Conservation (phyloP, 371 early-diverging fungal genomes). For the Cokeromyces recurvatus region DNA sequence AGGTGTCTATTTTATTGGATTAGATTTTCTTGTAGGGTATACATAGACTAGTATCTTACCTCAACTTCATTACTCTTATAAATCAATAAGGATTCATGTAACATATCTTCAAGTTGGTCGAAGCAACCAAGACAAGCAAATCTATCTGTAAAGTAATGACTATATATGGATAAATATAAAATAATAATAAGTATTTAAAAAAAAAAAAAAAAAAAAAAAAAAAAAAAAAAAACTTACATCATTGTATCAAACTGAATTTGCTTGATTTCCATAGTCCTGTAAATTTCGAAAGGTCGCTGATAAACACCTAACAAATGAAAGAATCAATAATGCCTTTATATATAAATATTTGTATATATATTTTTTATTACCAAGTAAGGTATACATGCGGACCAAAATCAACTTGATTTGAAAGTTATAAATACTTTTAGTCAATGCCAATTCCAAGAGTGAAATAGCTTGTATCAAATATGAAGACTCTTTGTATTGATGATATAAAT, state of each 20-base stretch:
- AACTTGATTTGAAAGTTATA: constrained; percentile 82
- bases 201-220: not conserved
- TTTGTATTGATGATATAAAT: constrained; percentile 42
- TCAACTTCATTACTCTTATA: constrained; percentile 68
- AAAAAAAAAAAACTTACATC: constrained; percentile 50
- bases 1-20: constrained; percentile 56
- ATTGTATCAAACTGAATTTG: constrained; percentile 88
- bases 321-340: too few relatives aligned
- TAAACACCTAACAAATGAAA: constrained; percentile 47
- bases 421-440: constrained; percentile 67
- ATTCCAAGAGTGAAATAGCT: constrained; percentile 69
- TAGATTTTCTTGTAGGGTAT: not conserved
- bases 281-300: constrained; percentile 62
- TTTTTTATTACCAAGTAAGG: constrained; percentile 52
- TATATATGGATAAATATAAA: too few relatives aligned
- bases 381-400: constrained; percentile 75
- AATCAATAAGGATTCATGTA: constrained; percentile 58
- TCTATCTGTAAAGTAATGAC: constrained; percentile 66
- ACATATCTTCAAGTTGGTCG: constrained; percentile 47
- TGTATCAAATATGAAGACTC: constrained; percentile 24
- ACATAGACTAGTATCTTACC: not conserved
- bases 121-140: constrained; percentile 53
- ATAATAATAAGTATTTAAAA: too few relatives aligned
- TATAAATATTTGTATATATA: too few relatives aligned
- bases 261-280: constrained; percentile 79